Conservation (phyloP, 148 eudicot species). For the Rhododendron griersonianum region DNA sequence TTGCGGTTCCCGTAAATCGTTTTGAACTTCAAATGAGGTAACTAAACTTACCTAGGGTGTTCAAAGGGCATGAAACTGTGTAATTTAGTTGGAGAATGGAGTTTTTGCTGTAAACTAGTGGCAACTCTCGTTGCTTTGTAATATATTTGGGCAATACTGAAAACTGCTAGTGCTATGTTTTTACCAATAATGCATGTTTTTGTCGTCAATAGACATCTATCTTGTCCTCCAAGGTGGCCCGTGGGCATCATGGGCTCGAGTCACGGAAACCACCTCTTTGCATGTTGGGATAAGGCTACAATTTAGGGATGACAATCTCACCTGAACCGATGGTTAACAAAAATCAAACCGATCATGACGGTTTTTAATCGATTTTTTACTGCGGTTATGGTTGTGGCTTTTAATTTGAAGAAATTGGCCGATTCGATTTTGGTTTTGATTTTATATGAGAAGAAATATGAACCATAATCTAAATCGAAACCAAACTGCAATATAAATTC, state of each 20-base stretch:
- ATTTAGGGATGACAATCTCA: neutral
- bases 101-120: neutral
- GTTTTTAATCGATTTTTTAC: no score
- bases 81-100: slow-evolving; percentile 7
- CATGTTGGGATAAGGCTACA: neutral
- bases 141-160: neutral
- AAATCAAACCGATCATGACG: neutral
- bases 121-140: slow-evolving; percentile 9
- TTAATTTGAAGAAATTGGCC: no score
- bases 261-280: neutral
- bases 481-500: no score
- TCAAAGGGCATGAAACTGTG: neutral
- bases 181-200: neutral
- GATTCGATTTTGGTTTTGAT: no score
- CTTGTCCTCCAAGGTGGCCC: neutral
- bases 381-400: neutral
- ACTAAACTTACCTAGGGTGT: neutral
- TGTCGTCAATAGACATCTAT: neutral
- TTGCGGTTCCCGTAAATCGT: neutral
- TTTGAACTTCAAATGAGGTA: neutral
- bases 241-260: neutral
- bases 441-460: no score
- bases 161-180: neutral
- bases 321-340: no score
- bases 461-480: no score